Conservation (phyloP, 495 filamentous ascomycete species). For the Podospora australis region DNA sequence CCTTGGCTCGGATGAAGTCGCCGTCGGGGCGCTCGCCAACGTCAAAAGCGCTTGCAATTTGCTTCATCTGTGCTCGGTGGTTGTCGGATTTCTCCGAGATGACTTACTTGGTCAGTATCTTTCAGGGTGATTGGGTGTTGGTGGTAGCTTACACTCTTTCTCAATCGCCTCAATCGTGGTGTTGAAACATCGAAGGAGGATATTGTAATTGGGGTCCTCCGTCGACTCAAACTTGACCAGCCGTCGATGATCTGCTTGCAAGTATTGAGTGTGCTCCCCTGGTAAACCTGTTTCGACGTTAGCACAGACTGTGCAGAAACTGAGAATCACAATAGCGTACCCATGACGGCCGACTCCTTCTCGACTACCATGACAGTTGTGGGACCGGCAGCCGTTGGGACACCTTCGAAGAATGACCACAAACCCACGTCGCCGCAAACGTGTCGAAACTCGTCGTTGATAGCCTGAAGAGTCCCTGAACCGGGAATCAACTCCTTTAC, state of each 20-base stretch:
- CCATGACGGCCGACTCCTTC: conserved; percentile 35
- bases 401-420: conserved; percentile 42
- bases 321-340: conserved; percentile 3
- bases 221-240: conserved; percentile 20
- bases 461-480: conserved; percentile 23
- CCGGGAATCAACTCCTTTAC: conserved; percentile 32
- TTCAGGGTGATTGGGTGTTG: not conserved
- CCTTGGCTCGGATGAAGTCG: conserved; percentile 10
- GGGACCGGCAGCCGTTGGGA: conserved; percentile 27
- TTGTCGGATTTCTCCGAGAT: conserved; percentile 8
- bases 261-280: conserved; percentile 28
- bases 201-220: conserved; percentile 19
- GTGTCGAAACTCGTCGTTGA: conserved; percentile 44
- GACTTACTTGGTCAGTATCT: conserved; percentile 2
- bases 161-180: conserved; percentile 17
- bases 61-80: conserved; percentile 15
- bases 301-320: not conserved
- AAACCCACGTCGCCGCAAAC: conserved; percentile 26
- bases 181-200: conserved; percentile 14
- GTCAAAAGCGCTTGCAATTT: conserved; percentile 14
- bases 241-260: conserved; percentile 40
- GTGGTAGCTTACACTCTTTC: conserved; percentile 1
- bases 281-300: conserved; percentile 20
- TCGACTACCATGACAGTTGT: conserved; percentile 31
- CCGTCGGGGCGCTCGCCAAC: conserved; percentile 12